Conservation (phyloP, 2,329 filamentous ascomycete genomes). For the Cercospora citrullina region DNA sequence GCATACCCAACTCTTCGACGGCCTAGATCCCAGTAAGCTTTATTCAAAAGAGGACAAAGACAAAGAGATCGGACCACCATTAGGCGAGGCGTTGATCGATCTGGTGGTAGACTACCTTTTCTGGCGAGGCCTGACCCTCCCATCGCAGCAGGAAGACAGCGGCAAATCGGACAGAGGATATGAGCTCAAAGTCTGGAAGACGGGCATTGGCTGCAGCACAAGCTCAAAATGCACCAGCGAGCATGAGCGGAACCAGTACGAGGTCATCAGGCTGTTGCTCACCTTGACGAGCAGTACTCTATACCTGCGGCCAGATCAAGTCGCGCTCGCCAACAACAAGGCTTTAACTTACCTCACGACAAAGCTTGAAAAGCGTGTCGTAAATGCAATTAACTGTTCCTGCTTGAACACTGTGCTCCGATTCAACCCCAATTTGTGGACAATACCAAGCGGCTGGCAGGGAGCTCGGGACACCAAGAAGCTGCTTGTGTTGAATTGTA, state of each 20-base stretch:
- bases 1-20: conserved; percentile 38
- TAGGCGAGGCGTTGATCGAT: conserved; percentile 91
- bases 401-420: conserved; percentile 92
- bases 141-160: conserved; percentile 43
- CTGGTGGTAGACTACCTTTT: conserved; percentile 87
- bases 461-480: conserved; percentile 80
- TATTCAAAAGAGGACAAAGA: conserved; percentile 47
- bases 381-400: conserved; percentile 87
- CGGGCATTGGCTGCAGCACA: conserved; percentile 91
- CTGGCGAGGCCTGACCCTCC: conserved; percentile 85
- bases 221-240: conserved; percentile 86
- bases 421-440: conserved; percentile 92
- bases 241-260: conserved; percentile 87
- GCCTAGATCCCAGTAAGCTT: conserved; percentile 50
- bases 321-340: conserved; percentile 80
- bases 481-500: conserved; percentile 83
- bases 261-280: conserved; percentile 82
- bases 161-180: conserved; percentile 54
- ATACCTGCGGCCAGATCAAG: conserved; percentile 77
- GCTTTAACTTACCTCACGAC: conserved; percentile 87
- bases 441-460: conserved; percentile 82
- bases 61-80: conserved; percentile 74
- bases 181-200: conserved; percentile 95
- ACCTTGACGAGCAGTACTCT: conserved; percentile 87
- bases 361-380: conserved; percentile 84